Conservation (phyloP, 1,284 basidiomycete genomes). For the Cutaneotrichosporon mucoides region DNA sequence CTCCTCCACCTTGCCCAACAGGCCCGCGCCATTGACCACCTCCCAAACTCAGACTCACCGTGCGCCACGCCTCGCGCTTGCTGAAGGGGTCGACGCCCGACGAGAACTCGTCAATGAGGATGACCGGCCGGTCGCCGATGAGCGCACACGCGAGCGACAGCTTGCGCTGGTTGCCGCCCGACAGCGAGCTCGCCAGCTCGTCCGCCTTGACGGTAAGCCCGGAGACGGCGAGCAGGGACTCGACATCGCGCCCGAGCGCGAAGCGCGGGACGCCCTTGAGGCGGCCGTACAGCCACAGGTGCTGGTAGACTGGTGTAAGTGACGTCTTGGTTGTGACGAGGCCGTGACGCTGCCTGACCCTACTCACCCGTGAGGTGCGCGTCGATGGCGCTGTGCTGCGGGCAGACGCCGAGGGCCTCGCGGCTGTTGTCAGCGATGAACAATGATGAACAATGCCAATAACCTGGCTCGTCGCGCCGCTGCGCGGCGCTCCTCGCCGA, state of each 20-base stretch:
- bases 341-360: too few species aligned
- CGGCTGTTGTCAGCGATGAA: slow-evolving; percentile 13
- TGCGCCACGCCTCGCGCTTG: slow-evolving; percentile 77
- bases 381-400: slow-evolving; percentile 78
- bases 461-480: too few species aligned
- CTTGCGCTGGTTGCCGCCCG: slow-evolving; percentile 76
- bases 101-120: slow-evolving; percentile 77
- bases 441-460: too few species aligned
- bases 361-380: slow-evolving; percentile 57
- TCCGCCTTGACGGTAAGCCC: slow-evolving; percentile 62
- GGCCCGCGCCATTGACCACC: too few species aligned
- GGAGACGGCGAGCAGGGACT: slow-evolving; percentile 59
- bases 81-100: slow-evolving; percentile 77
- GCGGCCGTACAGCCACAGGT: slow-evolving; percentile 54
- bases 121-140: slow-evolving; percentile 70
- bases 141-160: slow-evolving; percentile 70
- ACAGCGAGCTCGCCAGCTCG: slow-evolving; percentile 65
- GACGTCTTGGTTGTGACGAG: background rate
- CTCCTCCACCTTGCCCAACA: too few species aligned
- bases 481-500: slow-evolving; percentile 22
- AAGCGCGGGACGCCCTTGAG: slow-evolving; percentile 59
- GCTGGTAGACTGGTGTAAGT: slow-evolving; percentile 58
- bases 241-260: slow-evolving; percentile 58
- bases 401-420: slow-evolving; percentile 63
- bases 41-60: slow-evolving; percentile 50